Evolutionary conservation across 2,329 filamentous ascomycete genomes (phyloP), one percentile per base, ranked within the genome.

Genomic region (Ophiostoma novo-ulmi): DNA sequence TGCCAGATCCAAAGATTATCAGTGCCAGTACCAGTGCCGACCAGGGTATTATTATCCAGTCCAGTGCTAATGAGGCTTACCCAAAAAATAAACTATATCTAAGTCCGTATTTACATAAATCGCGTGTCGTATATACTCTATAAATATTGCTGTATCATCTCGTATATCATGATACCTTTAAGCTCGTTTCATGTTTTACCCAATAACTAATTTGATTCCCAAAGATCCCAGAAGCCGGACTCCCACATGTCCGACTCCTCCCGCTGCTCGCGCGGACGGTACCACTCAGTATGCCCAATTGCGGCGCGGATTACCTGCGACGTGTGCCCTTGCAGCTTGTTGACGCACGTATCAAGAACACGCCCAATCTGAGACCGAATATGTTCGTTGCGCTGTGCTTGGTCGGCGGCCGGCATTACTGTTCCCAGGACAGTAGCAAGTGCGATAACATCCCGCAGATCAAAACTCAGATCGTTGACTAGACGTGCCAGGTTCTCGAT

Each of bases 391-490:
- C 74, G 71, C 68, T 75, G 69, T 1, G 71, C 71, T 26, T 44
- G 58, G 13, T 44, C 70, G 22, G 63, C 38, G 6, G 74, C 74
- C 22, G 75, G 74, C 70, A 74, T 72, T 38, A 76, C 74, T 5
- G 74, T 75, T 2, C 73, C 74, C 11, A 76, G 68, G 35, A 75
- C 74, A 1, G 74, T 70, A 0, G 75, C 74, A 58, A 76, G 72
- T 1, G 75, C 73, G 10, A 75, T 70, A 10, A 75, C 71, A 22
- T 75, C 75, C 38, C 74, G 74, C 38, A 76, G 63, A 44, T 76
- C 75, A 6, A 72, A 73, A 64, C 74, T 74, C 10, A 75, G 66
- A 20, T 76, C 75, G 20, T 68, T 67, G 36, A 72, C 72, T 7
- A 76, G 72, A 2, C 70, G 70, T 8, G 74, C 73, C 39, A 76